Percentiles rank a stretch among this genome's conserved stretches.
Conservation (phyloP, 1,139 yeast genomes). For the Nakaseomyces delphensis region DNA sequence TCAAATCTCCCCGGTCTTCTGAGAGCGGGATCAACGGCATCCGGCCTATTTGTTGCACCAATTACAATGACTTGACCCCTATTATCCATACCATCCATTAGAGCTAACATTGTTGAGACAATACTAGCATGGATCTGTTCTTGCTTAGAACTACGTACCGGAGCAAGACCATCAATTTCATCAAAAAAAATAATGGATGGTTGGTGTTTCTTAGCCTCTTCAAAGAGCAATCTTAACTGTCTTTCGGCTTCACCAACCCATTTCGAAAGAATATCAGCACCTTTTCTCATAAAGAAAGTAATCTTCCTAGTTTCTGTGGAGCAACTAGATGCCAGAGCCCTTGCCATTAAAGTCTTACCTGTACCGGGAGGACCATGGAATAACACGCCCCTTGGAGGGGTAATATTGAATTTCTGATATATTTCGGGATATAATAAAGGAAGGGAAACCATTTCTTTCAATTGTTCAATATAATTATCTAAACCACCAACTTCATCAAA, state of each 20-base stretch:
- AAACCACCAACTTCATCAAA: conserved; percentile 89
- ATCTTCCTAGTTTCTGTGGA: conserved; percentile 75
- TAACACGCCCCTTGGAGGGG: conserved; percentile 96
- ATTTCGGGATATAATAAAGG: conserved; percentile 92
- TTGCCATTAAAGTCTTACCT: conserved; percentile 96
- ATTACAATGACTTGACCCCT: conserved; percentile 94
- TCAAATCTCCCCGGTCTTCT: conserved; percentile 98
- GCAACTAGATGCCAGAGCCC: conserved; percentile 94
- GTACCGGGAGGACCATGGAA: conserved; percentile 99
- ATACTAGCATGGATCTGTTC: conserved; percentile 98
- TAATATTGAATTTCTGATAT: conserved; percentile 78
- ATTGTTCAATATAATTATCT: conserved; percentile 79
- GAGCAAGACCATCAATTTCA: conserved; percentile 97
- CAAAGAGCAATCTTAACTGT: conserved; percentile 79
- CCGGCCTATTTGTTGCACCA: conserved; percentile 98
- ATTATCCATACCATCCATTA: conserved; percentile 99
- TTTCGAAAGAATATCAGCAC: conserved; percentile 93
- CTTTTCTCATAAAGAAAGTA: conserved; percentile 96
- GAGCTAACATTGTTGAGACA: conserved; percentile 84
- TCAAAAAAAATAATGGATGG: conserved; percentile 94
- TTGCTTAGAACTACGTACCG: conserved; percentile 92
- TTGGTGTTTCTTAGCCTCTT: conserved; percentile 92
- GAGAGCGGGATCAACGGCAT: conserved; percentile 93
- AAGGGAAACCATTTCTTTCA: conserved; percentile 94
- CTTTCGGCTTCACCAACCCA: conserved; percentile 99